These are phyloP conservation scores for Diaporthe sp. DNA, from an alignment of 2,329 filamentous ascomycete species.

Conservation along the genomic window DNA sequence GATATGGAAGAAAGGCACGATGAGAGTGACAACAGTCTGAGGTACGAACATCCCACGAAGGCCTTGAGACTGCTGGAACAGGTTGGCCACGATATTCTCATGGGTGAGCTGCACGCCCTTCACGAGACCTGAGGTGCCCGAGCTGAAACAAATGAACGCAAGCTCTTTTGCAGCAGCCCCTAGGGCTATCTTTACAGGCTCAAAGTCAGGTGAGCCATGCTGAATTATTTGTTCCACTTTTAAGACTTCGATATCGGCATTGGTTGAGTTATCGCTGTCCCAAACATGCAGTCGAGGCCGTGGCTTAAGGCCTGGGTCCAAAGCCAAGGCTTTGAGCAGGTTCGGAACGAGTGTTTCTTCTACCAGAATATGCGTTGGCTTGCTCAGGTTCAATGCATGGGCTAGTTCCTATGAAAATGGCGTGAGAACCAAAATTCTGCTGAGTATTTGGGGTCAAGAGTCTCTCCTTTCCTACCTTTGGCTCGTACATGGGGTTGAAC, in stretches of 20 bases:
- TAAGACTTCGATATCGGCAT: background rate
- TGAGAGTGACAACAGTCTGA: constrained; percentile 29
- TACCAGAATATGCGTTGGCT: constrained; percentile 31
- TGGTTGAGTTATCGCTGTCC: background rate
- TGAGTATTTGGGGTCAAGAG: background rate
- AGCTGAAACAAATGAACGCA: constrained; percentile 38
- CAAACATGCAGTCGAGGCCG: background rate
- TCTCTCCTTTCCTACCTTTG: background rate
- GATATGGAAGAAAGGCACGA: constrained; percentile 37
- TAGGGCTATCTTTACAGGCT: background rate
- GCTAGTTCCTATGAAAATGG: constrained; percentile 10
- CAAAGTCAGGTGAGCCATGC: constrained; percentile 23
- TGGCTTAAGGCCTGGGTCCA: background rate
- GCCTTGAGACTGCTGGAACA: constrained; percentile 35
- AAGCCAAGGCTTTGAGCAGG: background rate
- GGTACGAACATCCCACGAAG: constrained; percentile 32
- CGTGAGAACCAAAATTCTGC: background rate
- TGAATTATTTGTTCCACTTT: constrained; percentile 2
- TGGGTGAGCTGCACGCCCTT: constrained; percentile 37
- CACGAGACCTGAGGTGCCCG: constrained; percentile 36
- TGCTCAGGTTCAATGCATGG: constrained; percentile 31
- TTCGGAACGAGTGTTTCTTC: constrained; percentile 19
- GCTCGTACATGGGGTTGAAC: constrained; percentile 34
- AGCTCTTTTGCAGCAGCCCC: constrained; percentile 14
- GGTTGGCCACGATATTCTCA: constrained; percentile 36